Evolutionary conservation across 164 flowering plant genomes (phyloP).

Genomic region (Nymphaea colorata): DNA sequence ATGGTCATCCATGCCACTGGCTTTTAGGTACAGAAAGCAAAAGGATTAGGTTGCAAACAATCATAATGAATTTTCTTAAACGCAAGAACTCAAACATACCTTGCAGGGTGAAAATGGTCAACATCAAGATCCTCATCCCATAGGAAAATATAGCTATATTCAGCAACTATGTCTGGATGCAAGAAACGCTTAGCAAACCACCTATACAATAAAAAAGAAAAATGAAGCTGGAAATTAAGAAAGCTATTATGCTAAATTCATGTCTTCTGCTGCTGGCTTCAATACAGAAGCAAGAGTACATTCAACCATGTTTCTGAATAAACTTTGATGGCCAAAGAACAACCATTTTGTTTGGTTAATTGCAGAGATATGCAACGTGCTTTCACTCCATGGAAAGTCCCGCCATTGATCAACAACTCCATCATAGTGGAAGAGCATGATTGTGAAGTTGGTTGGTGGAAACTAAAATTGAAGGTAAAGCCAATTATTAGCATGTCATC

Average conservation of each 20-base stretch:
- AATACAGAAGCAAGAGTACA: too few relatives aligned
- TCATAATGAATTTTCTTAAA: too few relatives aligned
- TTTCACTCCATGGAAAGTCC: constrained; percentile 21
- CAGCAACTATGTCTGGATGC: constrained; percentile 81
- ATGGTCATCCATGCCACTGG: too few relatives aligned
- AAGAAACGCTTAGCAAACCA: constrained; percentile 94
- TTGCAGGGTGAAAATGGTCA: constrained; percentile 52
- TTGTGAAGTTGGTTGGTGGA: constrained; percentile 16
- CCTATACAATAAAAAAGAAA: constrained; percentile 27
- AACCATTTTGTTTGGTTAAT: constrained; percentile 27
- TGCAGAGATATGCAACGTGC: constrained; percentile 18
- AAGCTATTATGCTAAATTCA: too few relatives aligned
- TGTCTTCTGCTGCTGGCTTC: too few relatives aligned
- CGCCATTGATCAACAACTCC: constrained; percentile 23
- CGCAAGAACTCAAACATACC: constrained; percentile 24
- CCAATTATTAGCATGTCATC: too few relatives aligned
- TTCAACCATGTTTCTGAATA: too few relatives aligned
- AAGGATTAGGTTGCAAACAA: too few relatives aligned
- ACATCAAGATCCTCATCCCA: constrained; percentile 96
- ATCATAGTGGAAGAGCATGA: constrained; percentile 25
- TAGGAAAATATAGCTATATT: constrained; percentile 62
- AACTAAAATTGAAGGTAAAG: constrained; percentile 16
- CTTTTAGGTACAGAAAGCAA: too few relatives aligned
- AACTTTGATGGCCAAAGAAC: too few relatives aligned
- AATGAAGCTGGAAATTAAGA: too few relatives aligned